These are phyloP conservation scores for Gracilariopsis chorda DNA, from an alignment of 23 red algal species.

Conservation along the genomic window DNA sequence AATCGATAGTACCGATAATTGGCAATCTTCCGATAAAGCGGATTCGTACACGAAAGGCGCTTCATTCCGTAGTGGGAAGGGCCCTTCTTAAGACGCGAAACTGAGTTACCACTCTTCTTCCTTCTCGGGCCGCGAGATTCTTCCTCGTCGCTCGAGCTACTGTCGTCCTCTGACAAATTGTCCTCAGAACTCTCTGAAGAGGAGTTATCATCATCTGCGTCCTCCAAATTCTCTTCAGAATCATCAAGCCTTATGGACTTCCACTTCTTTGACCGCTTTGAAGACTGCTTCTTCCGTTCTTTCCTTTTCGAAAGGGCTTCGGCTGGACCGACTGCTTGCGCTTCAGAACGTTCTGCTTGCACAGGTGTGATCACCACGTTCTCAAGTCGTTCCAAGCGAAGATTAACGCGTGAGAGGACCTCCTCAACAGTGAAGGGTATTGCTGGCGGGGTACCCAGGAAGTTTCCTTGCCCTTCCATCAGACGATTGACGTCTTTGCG, in stretches of 20 bases:
- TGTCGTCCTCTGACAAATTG: background rate
- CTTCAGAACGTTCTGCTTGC: background rate
- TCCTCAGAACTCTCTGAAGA: background rate
- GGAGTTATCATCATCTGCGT: background rate
- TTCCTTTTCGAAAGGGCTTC: background rate
- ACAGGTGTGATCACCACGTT: slow-evolving; percentile 17
- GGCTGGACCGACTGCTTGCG: background rate
- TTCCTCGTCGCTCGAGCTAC: background rate
- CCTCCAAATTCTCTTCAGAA: background rate
- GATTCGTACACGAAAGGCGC: too few relatives aligned
- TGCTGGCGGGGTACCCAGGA: background rate
- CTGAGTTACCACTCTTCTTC: background rate
- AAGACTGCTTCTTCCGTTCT: background rate
- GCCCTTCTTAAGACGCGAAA: background rate
- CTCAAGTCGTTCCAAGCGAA: background rate
- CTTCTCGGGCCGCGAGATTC: background rate
- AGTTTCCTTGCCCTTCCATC: slow-evolving; percentile 2
- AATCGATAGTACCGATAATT: too few relatives aligned
- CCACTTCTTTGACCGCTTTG: too few relatives aligned
- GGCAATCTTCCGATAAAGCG: too few relatives aligned
- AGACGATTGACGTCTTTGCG: background rate
- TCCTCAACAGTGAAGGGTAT: background rate
- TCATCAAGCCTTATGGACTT: too few relatives aligned
- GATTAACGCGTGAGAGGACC: slow-evolving; percentile 17
- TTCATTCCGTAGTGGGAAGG: too few relatives aligned